Evolutionary conservation across 208 protist genomes (phyloP).

Genomic region (Trypanosoma melophagium): DNA sequence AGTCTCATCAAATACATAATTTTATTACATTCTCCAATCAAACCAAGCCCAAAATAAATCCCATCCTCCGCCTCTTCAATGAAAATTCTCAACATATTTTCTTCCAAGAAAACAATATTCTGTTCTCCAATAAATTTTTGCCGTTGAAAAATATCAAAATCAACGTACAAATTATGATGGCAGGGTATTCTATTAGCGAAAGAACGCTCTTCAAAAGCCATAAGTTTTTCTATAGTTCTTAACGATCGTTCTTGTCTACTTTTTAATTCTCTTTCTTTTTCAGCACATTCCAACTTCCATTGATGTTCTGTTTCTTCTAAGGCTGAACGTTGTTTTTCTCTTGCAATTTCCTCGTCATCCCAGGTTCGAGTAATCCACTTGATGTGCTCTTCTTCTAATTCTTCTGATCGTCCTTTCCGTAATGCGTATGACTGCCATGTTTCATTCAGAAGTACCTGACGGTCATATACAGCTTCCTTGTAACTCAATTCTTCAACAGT

Average conservation of each 20-base stretch:
- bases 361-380: slow-evolving; percentile 83
- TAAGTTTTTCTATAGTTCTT: slow-evolving; percentile 36
- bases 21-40: slow-evolving; percentile 20
- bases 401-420: slow-evolving; percentile 27
- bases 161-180: slow-evolving; percentile 52
- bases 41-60: slow-evolving; percentile 8
- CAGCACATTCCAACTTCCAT: slow-evolving; percentile 26
- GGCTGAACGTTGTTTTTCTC: slow-evolving; percentile 30
- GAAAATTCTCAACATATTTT: slow-evolving; percentile 40
- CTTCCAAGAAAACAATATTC: slow-evolving; percentile 31
- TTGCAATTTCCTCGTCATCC: slow-evolving; percentile 55
- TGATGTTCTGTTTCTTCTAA: slow-evolving; percentile 30
- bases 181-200: slow-evolving; percentile 19
- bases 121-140: slow-evolving; percentile 40
- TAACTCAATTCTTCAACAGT: slow-evolving; percentile 39
- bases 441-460: slow-evolving; percentile 64
- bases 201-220: slow-evolving; percentile 36
- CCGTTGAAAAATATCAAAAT: slow-evolving; percentile 68
- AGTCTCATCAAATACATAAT: slow-evolving; percentile 2
- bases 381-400: slow-evolving; percentile 37
- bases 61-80: slow-evolving; percentile 30
- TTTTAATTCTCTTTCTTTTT: slow-evolving; percentile 2
- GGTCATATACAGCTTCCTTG: slow-evolving; percentile 58
- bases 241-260: slow-evolving; percentile 22
- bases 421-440: slow-evolving; percentile 48